Evolutionary conservation across 2,329 filamentous ascomycete genomes (phyloP).

Genomic region (Arthroderma uncinatum): DNA sequence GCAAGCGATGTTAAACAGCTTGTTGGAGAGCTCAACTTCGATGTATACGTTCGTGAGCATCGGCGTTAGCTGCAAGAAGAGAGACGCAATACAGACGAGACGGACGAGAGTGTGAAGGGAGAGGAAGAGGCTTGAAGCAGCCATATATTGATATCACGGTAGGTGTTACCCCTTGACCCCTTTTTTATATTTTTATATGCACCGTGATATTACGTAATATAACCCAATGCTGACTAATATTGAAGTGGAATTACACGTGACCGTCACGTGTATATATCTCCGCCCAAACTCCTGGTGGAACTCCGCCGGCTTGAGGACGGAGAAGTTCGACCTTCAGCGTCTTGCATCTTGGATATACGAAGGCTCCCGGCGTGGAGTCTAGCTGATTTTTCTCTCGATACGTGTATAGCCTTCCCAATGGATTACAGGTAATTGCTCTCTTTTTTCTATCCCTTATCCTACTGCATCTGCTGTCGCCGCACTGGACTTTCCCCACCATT

Average conservation of each 20-base stretch:
- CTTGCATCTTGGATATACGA: background rate
- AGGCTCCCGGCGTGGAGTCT: background rate
- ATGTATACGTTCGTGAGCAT: constrained; percentile 16
- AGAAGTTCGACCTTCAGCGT: background rate
- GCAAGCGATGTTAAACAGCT: constrained; percentile 24
- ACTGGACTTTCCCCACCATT: background rate
- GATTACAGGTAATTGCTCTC: background rate
- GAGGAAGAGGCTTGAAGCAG: background rate
- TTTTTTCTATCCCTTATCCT: background rate
- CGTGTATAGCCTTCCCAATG: background rate
- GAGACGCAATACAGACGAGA: background rate
- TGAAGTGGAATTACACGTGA: background rate
- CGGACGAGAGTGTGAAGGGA: background rate
- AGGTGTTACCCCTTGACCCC: too few species aligned
- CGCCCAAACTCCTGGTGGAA: background rate
- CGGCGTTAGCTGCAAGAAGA: constrained; percentile 1
- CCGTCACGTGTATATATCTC: background rate
- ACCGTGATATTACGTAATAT: too few species aligned
- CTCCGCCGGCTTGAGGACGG: background rate
- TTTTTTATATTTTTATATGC: background rate
- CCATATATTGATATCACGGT: too few species aligned
- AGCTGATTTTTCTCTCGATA: background rate
- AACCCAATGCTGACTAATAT: background rate
- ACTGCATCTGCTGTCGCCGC: background rate
- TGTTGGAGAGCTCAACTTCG: constrained; percentile 26